These are phyloP conservation scores for Botrytis pseudocinerea DNA, from an alignment of 2,329 filamentous ascomycete species.

Conservation along the genomic window DNA sequence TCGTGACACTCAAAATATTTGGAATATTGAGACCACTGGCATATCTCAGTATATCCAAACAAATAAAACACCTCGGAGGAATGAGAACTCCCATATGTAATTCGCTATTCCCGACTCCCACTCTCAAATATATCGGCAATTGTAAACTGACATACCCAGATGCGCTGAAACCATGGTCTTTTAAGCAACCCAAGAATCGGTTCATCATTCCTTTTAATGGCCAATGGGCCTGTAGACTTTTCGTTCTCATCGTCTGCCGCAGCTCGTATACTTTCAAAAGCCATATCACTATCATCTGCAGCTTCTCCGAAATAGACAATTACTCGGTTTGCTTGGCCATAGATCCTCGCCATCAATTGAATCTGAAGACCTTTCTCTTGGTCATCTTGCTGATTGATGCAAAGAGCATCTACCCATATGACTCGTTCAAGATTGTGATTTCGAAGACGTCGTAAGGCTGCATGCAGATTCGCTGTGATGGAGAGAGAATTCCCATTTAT, in stretches of 20 bases:
- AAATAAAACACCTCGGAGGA: background rate
- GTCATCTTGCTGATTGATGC: conserved; percentile 14
- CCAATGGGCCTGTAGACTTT: background rate
- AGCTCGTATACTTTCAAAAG: conserved; percentile 22
- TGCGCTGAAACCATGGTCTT: conserved; percentile 25
- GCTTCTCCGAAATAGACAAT: conserved; percentile 28
- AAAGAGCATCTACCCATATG: conserved; percentile 20
- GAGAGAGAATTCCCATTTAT: background rate
- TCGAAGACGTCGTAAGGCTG: conserved; percentile 22
- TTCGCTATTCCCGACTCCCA: background rate
- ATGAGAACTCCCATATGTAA: background rate
- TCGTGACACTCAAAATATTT: background rate
- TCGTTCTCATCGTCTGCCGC: conserved; percentile 6
- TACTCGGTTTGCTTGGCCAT: conserved; percentile 23
- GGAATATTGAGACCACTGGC: background rate
- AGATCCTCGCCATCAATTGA: conserved; percentile 28
- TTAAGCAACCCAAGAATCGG: conserved; percentile 16
- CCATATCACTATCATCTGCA: conserved; percentile 4
- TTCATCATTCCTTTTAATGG: background rate
- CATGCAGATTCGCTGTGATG: conserved; percentile 22
- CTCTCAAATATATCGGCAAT: background rate
- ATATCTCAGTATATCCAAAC: background rate
- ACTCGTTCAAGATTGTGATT: conserved; percentile 15
- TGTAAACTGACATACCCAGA: conserved; percentile 17
- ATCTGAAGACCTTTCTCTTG: conserved; percentile 19